phyloP scores from a whole-genome alignment of 352 stramenopile species.

The Globisporangium nagaii region DNA sequence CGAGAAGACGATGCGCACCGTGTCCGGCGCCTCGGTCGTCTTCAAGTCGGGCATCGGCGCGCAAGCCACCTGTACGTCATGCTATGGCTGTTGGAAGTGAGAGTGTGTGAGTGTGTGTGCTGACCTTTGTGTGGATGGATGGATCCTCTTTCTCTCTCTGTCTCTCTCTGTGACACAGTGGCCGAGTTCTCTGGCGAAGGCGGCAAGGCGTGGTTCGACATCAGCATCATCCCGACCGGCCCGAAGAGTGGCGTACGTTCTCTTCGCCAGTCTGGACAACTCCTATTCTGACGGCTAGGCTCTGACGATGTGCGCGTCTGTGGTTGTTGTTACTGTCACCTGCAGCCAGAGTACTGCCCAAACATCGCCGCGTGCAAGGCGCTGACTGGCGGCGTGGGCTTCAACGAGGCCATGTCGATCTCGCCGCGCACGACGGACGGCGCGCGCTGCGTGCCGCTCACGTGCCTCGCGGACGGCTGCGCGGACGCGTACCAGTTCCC shows the following conservation, averaged over 20 bases:
- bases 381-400: conserved; percentile 53
- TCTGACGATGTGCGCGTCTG: no score
- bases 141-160: no score
- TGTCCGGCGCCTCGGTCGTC: conserved; percentile 28
- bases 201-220: conserved; percentile 58
- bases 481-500: conserved; percentile 56
- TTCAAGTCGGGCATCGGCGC: conserved; percentile 44
- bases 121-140: no score
- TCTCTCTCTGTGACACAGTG: conserved; percentile 18
- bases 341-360: conserved; percentile 47
- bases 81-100: no score
- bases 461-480: conserved; percentile 46
- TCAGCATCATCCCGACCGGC: conserved; percentile 73
- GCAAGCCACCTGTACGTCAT: conserved; percentile 60
- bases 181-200: conserved; percentile 58
- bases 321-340: no score
- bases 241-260: conserved; percentile 54
- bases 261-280: no score
- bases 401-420: conserved; percentile 67
- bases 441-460: conserved; percentile 36
- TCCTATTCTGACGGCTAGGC: no score
- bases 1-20: conserved; percentile 20
- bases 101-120: no score
- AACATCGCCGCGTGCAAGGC: conserved; percentile 51
- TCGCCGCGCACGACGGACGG: conserved; percentile 24